These are phyloP conservation scores for Canavalia ensiformis DNA, from an alignment of 306 rosid genomes.

Conservation along the genomic window DNA sequence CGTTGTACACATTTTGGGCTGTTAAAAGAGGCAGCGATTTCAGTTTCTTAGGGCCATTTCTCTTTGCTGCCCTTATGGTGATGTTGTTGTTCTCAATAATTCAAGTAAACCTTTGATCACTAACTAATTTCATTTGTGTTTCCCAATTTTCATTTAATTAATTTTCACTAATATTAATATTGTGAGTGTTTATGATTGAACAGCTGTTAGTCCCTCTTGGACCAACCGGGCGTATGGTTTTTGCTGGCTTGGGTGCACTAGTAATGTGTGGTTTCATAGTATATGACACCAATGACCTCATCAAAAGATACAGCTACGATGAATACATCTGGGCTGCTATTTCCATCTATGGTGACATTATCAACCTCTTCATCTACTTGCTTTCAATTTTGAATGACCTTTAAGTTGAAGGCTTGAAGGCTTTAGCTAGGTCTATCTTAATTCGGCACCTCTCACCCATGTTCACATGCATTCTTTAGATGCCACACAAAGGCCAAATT, in stretches of 20 bases:
- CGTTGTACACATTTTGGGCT: constrained; percentile 68
- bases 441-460: neutral
- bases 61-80: constrained; percentile 60
- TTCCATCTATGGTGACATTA: constrained; percentile 59
- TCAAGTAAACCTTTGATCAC: constrained; percentile 52
- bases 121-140: neutral
- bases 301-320: constrained; percentile 59
- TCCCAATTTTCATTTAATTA: neutral
- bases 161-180: neutral
- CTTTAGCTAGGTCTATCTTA: neutral
- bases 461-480: neutral
- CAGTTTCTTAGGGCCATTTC: constrained; percentile 67
- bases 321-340: constrained; percentile 69
- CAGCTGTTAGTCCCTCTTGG: constrained; percentile 62
- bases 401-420: neutral
- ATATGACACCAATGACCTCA: constrained; percentile 56
- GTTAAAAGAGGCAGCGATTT: constrained; percentile 68
- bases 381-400: constrained; percentile 42
- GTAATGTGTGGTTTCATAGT: constrained; percentile 69
- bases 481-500: neutral
- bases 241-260: constrained; percentile 53
- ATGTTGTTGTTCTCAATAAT: constrained; percentile 55
- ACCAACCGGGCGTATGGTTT: constrained; percentile 50
- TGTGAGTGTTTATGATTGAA: constrained; percentile 12
- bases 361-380: constrained; percentile 53